Base-by-base conservation (phyloP, 139 green algal species). In the Marvania coccoides region DNA sequence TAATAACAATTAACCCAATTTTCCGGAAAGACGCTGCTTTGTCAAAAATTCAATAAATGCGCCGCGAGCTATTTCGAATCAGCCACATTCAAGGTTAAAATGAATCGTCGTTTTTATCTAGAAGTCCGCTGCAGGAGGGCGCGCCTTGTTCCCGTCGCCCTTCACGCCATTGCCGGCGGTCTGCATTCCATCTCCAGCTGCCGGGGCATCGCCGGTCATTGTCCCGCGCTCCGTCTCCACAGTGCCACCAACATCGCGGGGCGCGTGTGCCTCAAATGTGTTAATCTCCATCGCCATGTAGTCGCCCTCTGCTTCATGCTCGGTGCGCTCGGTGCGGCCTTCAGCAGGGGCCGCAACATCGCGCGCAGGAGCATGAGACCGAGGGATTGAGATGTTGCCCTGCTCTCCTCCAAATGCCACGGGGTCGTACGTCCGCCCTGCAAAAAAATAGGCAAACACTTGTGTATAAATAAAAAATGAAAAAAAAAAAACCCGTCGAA, bases 171-270 rank as follows among this genome's bases (percentile, higher is more conserved):
- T 19, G 19, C 42, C 42, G 19, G 42, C 42, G 19, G 42, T 51
- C 63, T 71, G 48, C 55, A 63, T 33, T 14, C 63, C 63, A 24
- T 55, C 63, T 1, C 63, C 63, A 0, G 63, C 63, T 0, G 55
- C 63, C 0, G 63, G 63, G 6, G 63, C 63, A 10, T 71, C 63
- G 2, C 63, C 63, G n/a, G 59, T 53, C 5, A 71, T 46, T n/a
- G 55, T 46, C 1, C 46, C 63, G 23, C 9, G 33, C 39, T 9
- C 33, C 10, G 6, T 24, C n/a, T n/a, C n/a, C n/a, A n/a, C n/a
- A n/a, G n/a, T n/a, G 19, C 42, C 19, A 19, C 42, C 42, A 19
- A 51, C 26, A 33, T 3, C 24, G 12, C 9, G n/a, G 8, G 30
- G 14, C 6, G 55, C 6, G 6, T 62, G 6, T 26, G 58, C 23